Percentiles rank a stretch among this genome's conserved stretches.
phyloP scores from a whole-genome alignment of 2,329 filamentous ascomycete species.

The Arthroderma uncinatum region DNA sequence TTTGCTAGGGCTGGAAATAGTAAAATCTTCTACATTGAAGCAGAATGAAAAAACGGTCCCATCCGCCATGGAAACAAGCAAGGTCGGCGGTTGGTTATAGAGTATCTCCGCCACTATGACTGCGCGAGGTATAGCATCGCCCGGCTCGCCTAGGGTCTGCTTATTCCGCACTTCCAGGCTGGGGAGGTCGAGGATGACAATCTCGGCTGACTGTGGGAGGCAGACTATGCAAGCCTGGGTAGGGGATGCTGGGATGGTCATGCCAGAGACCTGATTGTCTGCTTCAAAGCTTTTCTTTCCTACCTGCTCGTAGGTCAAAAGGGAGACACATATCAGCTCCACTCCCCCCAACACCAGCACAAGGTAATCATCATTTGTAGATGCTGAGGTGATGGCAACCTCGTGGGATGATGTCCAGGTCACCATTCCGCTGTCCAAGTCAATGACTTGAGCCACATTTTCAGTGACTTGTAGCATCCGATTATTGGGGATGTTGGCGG shows the following conservation, averaged over 20 bases:
- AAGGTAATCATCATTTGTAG: conserved; percentile 58
- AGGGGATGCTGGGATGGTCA: conserved; percentile 59
- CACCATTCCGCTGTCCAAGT: conserved; percentile 36
- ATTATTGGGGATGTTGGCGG: conserved; percentile 51
- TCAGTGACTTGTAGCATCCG: conserved; percentile 67
- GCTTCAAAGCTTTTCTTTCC: conserved; percentile 50
- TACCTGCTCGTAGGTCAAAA: conserved; percentile 46
- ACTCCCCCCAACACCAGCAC: conserved; percentile 67
- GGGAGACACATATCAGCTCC: conserved; percentile 57
- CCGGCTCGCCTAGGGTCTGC: conserved; percentile 53
- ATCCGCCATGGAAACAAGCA: conserved; percentile 86
- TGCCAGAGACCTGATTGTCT: conserved; percentile 71
- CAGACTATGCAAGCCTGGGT: conserved; percentile 64
- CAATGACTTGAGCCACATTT: conserved; percentile 49
- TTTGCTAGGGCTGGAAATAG: conserved; percentile 62
- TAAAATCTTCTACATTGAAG: conserved; percentile 50
- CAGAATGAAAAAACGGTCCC: conserved; percentile 79
- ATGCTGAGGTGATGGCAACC: conserved; percentile 61
- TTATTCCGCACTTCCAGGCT: conserved; percentile 56
- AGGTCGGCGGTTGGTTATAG: conserved; percentile 53
- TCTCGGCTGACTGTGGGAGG: conserved; percentile 73
- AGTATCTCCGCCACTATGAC: conserved; percentile 70
- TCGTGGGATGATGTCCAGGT: conserved; percentile 30
- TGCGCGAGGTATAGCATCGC: conserved; percentile 69
- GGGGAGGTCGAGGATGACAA: conserved; percentile 61